A percentile compares a stretch with the other conserved stretches of the same genome.
Conservation (phyloP, 163 green algal species). For the Volvox carteri region DNA sequence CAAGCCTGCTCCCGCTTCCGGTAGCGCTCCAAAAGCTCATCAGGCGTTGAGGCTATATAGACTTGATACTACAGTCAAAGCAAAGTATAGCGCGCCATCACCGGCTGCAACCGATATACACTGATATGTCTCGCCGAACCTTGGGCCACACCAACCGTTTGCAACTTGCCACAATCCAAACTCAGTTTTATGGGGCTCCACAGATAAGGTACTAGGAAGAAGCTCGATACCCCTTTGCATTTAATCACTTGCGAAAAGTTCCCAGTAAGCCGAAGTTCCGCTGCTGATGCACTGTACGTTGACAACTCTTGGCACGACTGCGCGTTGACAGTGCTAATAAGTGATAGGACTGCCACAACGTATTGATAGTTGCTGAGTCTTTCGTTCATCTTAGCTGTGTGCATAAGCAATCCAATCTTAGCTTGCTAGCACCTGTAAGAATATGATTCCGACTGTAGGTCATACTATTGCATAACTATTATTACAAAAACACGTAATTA, state of each 20-base stretch:
- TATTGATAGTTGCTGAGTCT: no score
- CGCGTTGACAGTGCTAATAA: no score
- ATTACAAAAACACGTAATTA: no score
- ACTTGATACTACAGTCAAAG: conserved; percentile 4
- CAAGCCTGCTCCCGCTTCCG: conserved; percentile 29
- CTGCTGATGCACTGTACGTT: not conserved
- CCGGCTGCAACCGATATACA: not conserved
- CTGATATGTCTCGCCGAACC: conserved; percentile 12
- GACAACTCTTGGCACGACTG: conserved; percentile 7
- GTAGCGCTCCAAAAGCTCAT: not conserved
- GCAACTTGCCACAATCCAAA: conserved; percentile 41
- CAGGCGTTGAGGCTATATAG: not conserved
- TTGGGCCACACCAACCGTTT: conserved; percentile 41
- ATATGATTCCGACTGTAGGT: no score
- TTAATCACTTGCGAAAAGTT: conserved; percentile 42
- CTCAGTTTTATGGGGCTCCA: not conserved
- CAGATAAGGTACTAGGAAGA: conserved; percentile 29
- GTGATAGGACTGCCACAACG: no score
- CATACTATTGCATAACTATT: no score
- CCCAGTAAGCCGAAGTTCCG: not conserved
- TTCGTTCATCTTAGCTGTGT: no score
- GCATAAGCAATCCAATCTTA: no score
- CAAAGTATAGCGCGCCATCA: not conserved
- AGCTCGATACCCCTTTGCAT: conserved; percentile 14
- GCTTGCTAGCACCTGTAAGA: no score